Percentiles rank a stretch among this genome's conserved stretches.
Evolutionary conservation across 1,139 yeast genomes (phyloP).

Genomic region (Wickerhamomyces sp.): DNA sequence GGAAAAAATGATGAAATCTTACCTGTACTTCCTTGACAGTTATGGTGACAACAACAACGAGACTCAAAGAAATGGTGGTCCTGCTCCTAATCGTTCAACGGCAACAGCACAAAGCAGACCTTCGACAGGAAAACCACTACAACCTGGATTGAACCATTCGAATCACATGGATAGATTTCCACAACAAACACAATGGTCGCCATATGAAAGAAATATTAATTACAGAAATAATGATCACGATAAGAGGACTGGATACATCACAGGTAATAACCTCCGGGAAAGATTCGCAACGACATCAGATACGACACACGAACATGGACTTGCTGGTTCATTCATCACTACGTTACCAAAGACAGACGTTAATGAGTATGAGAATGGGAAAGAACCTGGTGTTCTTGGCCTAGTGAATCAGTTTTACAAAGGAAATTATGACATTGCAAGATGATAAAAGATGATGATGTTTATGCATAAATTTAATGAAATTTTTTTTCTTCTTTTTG

Average conservation of each 20-base stretch:
- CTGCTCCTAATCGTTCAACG: background rate
- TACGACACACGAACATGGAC: slow-evolving; percentile 4
- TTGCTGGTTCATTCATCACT: slow-evolving; percentile 27
- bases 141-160: slow-evolving; percentile 16
- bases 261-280: slow-evolving; percentile 6
- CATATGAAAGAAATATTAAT: slow-evolving; percentile 1
- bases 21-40: slow-evolving; percentile 79
- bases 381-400: slow-evolving; percentile 70
- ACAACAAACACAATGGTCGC: background rate
- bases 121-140: background rate
- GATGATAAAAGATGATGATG: slow-evolving; percentile 3
- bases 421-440: slow-evolving; percentile 36
- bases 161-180: too few relatives aligned
- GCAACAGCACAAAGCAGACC: background rate
- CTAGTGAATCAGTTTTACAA: slow-evolving; percentile 79
- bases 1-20: slow-evolving; percentile 90
- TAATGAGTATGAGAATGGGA: slow-evolving; percentile 31
- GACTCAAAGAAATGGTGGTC: slow-evolving; percentile 28
- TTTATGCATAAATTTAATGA: background rate
- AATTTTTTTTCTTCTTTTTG: background rate
- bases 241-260: background rate
- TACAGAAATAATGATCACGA: background rate
- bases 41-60: slow-evolving; percentile 47
- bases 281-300: slow-evolving; percentile 2
- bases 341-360: slow-evolving; percentile 25